Evolutionary conservation across 2,329 filamentous ascomycete genomes (phyloP).

Genomic region (Xylariaceae sp.): DNA sequence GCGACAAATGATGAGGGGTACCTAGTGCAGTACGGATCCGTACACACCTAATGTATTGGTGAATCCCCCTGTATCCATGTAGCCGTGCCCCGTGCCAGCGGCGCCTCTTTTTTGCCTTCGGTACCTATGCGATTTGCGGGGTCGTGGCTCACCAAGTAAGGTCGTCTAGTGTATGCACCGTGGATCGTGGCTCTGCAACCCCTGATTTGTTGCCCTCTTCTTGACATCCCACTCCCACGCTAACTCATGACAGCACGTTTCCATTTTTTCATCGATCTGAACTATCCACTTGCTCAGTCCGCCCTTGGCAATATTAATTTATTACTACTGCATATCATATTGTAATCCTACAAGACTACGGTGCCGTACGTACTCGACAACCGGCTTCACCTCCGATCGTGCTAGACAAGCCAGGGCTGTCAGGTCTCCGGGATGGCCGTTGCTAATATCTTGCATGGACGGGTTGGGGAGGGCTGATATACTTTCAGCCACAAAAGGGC

Average conservation of each 20-base stretch:
- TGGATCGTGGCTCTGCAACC: neutral
- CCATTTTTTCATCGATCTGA: slow-evolving; percentile 19
- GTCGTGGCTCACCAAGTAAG: neutral
- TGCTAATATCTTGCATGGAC: neutral
- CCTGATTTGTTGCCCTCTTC: slow-evolving; percentile 2
- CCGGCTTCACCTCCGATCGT: neutral
- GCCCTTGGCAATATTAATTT: neutral
- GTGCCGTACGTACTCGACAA: neutral
- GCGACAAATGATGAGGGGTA: no score
- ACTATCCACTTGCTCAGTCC: slow-evolving; percentile 21
- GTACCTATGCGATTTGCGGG: neutral
- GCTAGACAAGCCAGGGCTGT: neutral
- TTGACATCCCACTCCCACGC: slow-evolving; percentile 9
- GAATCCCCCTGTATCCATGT: no score
- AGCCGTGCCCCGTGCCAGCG: no score
- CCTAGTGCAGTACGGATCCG: no score
- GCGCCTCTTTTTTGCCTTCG: no score
- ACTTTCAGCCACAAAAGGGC: slow-evolving; percentile 3
- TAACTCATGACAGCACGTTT: slow-evolving; percentile 16
- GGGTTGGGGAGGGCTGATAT: slow-evolving; percentile 13
- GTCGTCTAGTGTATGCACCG: no score
- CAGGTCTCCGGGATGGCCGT: neutral
- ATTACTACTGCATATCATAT: no score
- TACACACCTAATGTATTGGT: no score
- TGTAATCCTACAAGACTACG: neutral